Conservation (phyloP, 345 rosid species). For the Camelina hispida region DNA sequence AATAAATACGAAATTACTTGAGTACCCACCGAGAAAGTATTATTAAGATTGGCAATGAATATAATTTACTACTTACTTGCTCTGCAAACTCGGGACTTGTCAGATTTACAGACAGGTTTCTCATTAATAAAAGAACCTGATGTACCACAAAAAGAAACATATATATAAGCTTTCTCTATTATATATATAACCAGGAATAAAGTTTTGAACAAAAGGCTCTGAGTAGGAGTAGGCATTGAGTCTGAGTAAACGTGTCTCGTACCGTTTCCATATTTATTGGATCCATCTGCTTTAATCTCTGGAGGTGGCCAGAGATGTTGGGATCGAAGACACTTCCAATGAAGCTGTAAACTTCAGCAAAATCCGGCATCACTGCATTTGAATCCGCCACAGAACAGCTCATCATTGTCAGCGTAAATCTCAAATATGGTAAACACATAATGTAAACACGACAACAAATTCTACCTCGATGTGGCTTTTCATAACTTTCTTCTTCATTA, state of each 20-base stretch:
- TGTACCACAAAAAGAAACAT: slow-evolving; percentile 16
- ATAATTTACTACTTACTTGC: slow-evolving; percentile 57
- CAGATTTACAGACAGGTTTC: slow-evolving; percentile 74
- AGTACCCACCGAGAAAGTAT: slow-evolving; percentile 11
- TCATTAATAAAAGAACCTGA: slow-evolving; percentile 80
- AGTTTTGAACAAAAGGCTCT: background rate
- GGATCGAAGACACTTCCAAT: slow-evolving; percentile 93
- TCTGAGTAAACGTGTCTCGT: slow-evolving; percentile 34
- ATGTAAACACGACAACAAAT: background rate
- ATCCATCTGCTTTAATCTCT: slow-evolving; percentile 86
- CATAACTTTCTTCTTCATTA: slow-evolving; percentile 53
- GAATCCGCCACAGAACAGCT: slow-evolving; percentile 35
- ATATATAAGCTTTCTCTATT: slow-evolving; percentile 9
- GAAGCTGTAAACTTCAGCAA: slow-evolving; percentile 88
- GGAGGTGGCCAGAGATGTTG: slow-evolving; percentile 61
- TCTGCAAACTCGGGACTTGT: slow-evolving; percentile 79
- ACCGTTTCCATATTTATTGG: slow-evolving; percentile 83
- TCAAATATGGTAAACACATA: background rate
- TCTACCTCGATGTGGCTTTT: slow-evolving; percentile 62
- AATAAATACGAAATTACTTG: background rate
- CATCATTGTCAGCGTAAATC: slow-evolving; percentile 6
- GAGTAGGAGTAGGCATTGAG: background rate
- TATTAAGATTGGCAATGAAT: background rate
- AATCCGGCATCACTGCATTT: slow-evolving; percentile 84
- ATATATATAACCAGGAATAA: background rate